These are phyloP conservation scores for Niebla homalea DNA, from an alignment of 495 filamentous ascomycete species.

Conservation along the genomic window DNA sequence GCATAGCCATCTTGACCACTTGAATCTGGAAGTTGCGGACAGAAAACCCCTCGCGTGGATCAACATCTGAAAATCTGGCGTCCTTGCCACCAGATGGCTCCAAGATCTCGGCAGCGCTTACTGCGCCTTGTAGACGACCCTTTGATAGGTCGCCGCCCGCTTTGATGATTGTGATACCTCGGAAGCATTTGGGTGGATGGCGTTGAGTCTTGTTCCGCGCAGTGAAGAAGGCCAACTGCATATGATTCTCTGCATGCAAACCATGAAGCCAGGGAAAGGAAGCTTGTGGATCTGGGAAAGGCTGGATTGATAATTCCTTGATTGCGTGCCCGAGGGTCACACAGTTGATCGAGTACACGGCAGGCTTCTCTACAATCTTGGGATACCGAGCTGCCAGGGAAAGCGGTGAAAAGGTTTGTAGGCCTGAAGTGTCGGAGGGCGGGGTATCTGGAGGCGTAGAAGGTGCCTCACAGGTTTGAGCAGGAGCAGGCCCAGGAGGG, in stretches of 20 bases:
- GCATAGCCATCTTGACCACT: slow-evolving; percentile 70
- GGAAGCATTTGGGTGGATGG: slow-evolving; percentile 63
- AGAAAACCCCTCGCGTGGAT: slow-evolving; percentile 74
- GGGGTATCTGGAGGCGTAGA: slow-evolving; percentile 58
- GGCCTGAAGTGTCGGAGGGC: slow-evolving; percentile 34
- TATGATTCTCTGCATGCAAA: slow-evolving; percentile 74
- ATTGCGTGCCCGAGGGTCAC: slow-evolving; percentile 55
- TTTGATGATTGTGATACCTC: slow-evolving; percentile 78
- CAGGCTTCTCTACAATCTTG: slow-evolving; percentile 41
- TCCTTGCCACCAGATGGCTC: slow-evolving; percentile 21
- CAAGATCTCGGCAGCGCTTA: slow-evolving; percentile 68
- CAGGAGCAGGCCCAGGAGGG: slow-evolving; percentile 59
- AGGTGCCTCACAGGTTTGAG: slow-evolving; percentile 30
- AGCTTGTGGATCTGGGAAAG: slow-evolving; percentile 65
- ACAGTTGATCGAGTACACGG: slow-evolving; percentile 62
- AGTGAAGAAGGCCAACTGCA: slow-evolving; percentile 82
- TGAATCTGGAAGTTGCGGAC: slow-evolving; percentile 96
- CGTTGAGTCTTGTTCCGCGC: slow-evolving; percentile 57
- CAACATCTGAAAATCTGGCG: slow-evolving; percentile 38
- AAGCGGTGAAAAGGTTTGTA: slow-evolving; percentile 52
- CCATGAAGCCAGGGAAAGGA: slow-evolving; percentile 99
- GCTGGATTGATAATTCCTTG: slow-evolving; percentile 58
- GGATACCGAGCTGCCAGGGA: slow-evolving; percentile 56
- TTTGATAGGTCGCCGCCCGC: slow-evolving; percentile 63
- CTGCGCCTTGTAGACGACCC: slow-evolving; percentile 75